phyloP scores from a whole-genome alignment of 768 basidiomycete genomes.

The Agaricus sinodeliciosus region DNA sequence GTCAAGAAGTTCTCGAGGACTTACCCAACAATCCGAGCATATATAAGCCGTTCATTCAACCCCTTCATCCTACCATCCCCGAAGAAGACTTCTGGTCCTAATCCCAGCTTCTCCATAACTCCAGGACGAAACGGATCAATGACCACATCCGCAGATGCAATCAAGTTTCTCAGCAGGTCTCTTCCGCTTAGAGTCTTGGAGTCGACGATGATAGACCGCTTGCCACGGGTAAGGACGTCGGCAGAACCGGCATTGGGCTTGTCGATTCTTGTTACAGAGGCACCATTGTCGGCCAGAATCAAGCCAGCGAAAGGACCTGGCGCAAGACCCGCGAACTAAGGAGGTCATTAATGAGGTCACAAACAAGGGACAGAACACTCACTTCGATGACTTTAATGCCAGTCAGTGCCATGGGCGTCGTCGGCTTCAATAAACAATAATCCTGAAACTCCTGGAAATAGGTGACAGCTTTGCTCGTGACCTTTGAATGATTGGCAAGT shows the following conservation, averaged over 20 bases:
- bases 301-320: constrained; percentile 79
- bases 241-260: constrained; percentile 30
- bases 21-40: constrained; percentile 72
- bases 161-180: constrained; percentile 47
- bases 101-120: constrained; percentile 68
- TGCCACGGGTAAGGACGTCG: constrained; percentile 63
- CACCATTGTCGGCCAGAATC: constrained; percentile 74
- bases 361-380: not conserved
- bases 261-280: constrained; percentile 72
- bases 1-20: constrained; percentile 14
- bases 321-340: constrained; percentile 75
- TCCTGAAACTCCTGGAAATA: not conserved
- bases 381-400: constrained; percentile 50
- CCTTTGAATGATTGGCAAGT: not conserved
- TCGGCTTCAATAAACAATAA: not conserved
- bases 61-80: constrained; percentile 37
- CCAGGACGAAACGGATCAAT: constrained; percentile 85
- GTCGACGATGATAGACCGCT: constrained; percentile 69
- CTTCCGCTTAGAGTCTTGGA: constrained; percentile 56
- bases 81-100: constrained; percentile 72
- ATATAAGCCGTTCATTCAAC: constrained; percentile 58
- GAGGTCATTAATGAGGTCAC: not conserved
- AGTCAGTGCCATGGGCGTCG: constrained; percentile 34
- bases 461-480: constrained; percentile 6
- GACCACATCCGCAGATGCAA: constrained; percentile 65